phyloP scores from a whole-genome alignment of 768 basidiomycete species.

The Mycena vulgaris region DNA sequence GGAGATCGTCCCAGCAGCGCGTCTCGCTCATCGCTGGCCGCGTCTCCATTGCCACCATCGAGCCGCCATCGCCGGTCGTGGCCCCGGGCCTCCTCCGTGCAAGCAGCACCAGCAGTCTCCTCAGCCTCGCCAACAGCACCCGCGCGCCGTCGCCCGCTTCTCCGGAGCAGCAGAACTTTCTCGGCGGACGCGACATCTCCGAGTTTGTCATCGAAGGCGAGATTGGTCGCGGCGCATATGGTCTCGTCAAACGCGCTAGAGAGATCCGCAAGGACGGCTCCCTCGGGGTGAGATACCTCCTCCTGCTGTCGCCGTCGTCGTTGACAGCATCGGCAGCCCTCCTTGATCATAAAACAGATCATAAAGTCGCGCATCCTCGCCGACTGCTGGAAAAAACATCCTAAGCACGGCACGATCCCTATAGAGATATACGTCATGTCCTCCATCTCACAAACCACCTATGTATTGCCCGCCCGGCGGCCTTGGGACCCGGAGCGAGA shows the following conservation, averaged over 20 bases:
- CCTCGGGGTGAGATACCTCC: conserved; percentile 78
- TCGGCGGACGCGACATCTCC: conserved; percentile 82
- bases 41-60: conserved; percentile 83
- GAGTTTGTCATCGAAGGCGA: conserved; percentile 91
- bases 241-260: conserved; percentile 91
- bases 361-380: conserved; percentile 99
- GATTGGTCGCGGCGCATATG: conserved; percentile 95
- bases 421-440: conserved; percentile 98
- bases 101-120: conserved; percentile 72
- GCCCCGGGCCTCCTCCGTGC: conserved; percentile 77
- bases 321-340: conserved; percentile 69
- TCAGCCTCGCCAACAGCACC: conserved; percentile 73
- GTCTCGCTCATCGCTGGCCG: conserved; percentile 89
- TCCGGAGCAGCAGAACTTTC: conserved; percentile 60
- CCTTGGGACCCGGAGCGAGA: conserved; percentile 82
- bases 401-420: conserved; percentile 94
- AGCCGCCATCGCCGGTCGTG: conserved; percentile 75
- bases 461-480: conserved; percentile 82
- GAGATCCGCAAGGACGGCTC: conserved; percentile 83
- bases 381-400: conserved; percentile 99
- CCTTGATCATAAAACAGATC: conserved; percentile 96
- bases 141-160: conserved; percentile 73
- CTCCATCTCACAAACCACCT: conserved; percentile 85
- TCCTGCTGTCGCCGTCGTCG: conserved; percentile 30
- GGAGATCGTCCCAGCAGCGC: conserved; percentile 87